Evolutionary conservation across 2,329 filamentous ascomycete genomes (phyloP), one percentile per base, ranked within the genome.

Genomic region (Pestalotiopsis sp.): DNA sequence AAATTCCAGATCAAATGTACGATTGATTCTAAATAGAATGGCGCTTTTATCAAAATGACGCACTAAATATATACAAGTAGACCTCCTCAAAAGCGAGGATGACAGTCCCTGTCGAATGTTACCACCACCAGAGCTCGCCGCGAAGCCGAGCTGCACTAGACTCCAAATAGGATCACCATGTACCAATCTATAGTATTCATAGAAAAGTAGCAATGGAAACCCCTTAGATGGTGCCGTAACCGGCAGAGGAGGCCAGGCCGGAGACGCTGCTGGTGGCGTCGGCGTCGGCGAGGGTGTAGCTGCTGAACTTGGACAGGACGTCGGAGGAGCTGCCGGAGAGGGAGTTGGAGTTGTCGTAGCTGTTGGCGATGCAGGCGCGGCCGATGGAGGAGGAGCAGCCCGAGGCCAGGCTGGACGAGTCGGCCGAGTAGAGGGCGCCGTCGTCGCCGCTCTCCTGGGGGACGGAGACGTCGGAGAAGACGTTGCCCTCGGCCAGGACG

Each of bases 401-500:
- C 25, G 61, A 52, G 68, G 31, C 55, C n/a, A 36, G 41, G 61
- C n/a, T 36, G 55, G 65, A 59, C 13, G 59, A 55, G 55, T 55
- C 23, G 65, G 23, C 52, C 13, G 65, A 60, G 65, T 67, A 69
- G 36, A 67, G 65, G 57, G 62, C 60, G 31, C 68, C 68, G 17
- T 61, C 65, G 60, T 67, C 23, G 64, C 27, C 63, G 14, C 3
- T 41, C 59, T 61, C 55, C 59, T 65, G 45, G 68, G 65, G 65
- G 39, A 23, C 45, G 31, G 83, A 17, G 39, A 69, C 65, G 68
- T 67, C 63, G 52, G 64, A 62, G 80, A 86, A 87, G 36, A 82
- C 79, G 70, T 86, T 86, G 55, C 84, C 85, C 75, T 87, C 85
- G 2, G 83, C 82, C 52, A 87, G 77, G 64, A 85, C 80, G 57